Evolutionary conservation across 108 stramenopile genomes (phyloP).

Genomic region (Discostella stelligeroides): DNA sequence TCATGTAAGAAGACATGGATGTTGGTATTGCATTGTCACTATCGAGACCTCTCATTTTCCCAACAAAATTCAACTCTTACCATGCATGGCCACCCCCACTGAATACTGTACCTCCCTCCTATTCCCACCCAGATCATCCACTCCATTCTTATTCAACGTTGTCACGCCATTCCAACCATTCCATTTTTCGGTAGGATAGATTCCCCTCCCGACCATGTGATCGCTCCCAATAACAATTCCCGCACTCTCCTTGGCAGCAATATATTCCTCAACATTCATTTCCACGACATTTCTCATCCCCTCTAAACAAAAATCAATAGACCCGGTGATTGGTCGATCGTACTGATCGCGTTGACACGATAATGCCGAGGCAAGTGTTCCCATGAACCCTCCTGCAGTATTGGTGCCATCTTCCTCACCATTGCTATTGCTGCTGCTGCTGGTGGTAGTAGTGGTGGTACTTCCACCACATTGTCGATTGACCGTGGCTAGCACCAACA

Average conservation of each 20-base stretch:
- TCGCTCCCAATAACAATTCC: neutral
- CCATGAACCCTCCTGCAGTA: constrained; percentile 4
- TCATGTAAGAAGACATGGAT: too few species aligned
- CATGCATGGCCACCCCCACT: constrained; percentile 48
- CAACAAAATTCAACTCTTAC: too few species aligned
- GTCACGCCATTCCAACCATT: constrained; percentile 28
- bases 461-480: constrained; percentile 45
- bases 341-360: constrained; percentile 54
- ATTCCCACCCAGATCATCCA: constrained; percentile 8
- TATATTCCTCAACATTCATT: constrained; percentile 28
- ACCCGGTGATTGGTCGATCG: constrained; percentile 53
- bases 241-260: constrained; percentile 15
- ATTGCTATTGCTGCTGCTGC: too few species aligned
- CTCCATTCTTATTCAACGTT: neutral
- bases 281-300: constrained; percentile 31
- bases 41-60: too few species aligned
- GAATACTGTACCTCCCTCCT: constrained; percentile 36
- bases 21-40: too few species aligned
- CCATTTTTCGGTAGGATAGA: constrained; percentile 23
- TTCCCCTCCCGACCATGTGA: constrained; percentile 6
- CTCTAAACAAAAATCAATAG: constrained; percentile 49
- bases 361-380: constrained; percentile 47
- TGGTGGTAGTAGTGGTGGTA: too few species aligned
- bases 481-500: constrained; percentile 47
- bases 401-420: constrained; percentile 4